Evolutionary conservation across 2,329 filamentous ascomycete genomes (phyloP), one percentile per base, ranked within the genome.

Genomic region (Cercospora sesami): DNA sequence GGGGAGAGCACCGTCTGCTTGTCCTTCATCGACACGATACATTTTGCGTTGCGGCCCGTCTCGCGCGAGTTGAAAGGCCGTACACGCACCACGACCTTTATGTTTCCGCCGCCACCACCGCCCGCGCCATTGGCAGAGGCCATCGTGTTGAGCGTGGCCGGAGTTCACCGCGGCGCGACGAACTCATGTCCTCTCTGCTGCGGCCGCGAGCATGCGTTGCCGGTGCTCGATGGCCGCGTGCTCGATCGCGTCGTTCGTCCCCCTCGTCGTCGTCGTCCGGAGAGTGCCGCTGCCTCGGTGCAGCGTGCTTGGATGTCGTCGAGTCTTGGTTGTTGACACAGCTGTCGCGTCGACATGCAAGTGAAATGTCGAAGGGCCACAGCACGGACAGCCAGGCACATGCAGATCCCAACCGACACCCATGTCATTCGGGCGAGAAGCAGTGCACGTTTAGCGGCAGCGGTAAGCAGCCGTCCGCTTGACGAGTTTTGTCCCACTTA

Each of bases 1-100:
- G 91, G 88, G 30, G 86, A 88, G 71, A 99, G 87, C 78, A 97
- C 83, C 66, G 95, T 99, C 83, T 99, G 95, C 81, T 88, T 89
- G 74, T 87, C 92, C 84, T 95, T 92, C 95, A 99, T 99, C 76
- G 94, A 91, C 71, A 99, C 92, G 76, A 99, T 96, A 85, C 94
- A 96, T 94, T 92, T 93, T 86, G 95, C 90, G 75, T 90, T 89
- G 79, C 96, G 89, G 73, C 96, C 94, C 90, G 87, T 97, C 93
- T 97, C 78, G 69, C 73, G 68, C 59, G 70, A 89, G 81, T 99
- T 99, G 84, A 99, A 99, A 61, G 95, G 95, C 79, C 95, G 89
- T 76, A 91, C 90, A 83, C 95, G 89, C 85, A 99, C 95, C 85
- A 99, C 95, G 84, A 99, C 95, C 90, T 99, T 99, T 81, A 99